These are phyloP conservation scores for Ganoderma lingzhi DNA, from an alignment of 1,284 basidiomycete genomes.

Conservation along the genomic window DNA sequence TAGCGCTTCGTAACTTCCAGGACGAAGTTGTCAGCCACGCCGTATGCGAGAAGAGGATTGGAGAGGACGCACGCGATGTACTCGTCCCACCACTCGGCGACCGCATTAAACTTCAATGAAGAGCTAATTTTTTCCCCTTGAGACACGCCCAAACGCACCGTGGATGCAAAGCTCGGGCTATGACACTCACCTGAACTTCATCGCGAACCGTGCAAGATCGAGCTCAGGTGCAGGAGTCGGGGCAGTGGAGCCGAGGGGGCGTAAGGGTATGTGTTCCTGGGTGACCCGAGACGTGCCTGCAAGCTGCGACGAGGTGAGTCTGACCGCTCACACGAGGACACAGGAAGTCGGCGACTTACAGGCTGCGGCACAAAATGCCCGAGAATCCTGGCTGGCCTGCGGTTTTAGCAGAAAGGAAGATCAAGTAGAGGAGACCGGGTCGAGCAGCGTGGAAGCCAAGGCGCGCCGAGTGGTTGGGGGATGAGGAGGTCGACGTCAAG, in stretches of 20 bases:
- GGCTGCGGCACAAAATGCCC: slow-evolving; percentile 3
- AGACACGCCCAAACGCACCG: not conserved
- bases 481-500: not conserved
- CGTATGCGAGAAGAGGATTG: not conserved
- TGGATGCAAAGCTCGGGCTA: too few relatives aligned
- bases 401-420: not conserved
- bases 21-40: not conserved
- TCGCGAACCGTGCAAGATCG: too few relatives aligned
- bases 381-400: slow-evolving; percentile 11
- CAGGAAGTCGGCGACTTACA: slow-evolving; percentile 6
- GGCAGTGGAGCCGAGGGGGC: slow-evolving; percentile 31
- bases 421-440: not conserved
- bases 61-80: slow-evolving; percentile 78
- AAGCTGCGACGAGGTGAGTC: slow-evolving; percentile 9
- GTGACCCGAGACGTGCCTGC: slow-evolving; percentile 26
- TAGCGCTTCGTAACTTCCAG: slow-evolving; percentile 78
- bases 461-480: not conserved
- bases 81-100: slow-evolving; percentile 94
- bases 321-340: slow-evolving; percentile 9
- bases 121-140: slow-evolving; percentile 49
- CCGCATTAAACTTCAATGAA: slow-evolving; percentile 92
- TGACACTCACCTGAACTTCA: too few relatives aligned
- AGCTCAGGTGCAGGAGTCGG: too few relatives aligned
- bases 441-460: not conserved
- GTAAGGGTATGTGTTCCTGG: slow-evolving; percentile 40